A percentile compares a stretch with the other conserved stretches of the same genome.
These are phyloP conservation scores for Clonostachys byssicola DNA, from an alignment of 2,329 filamentous ascomycete species.

Conservation along the genomic window DNA sequence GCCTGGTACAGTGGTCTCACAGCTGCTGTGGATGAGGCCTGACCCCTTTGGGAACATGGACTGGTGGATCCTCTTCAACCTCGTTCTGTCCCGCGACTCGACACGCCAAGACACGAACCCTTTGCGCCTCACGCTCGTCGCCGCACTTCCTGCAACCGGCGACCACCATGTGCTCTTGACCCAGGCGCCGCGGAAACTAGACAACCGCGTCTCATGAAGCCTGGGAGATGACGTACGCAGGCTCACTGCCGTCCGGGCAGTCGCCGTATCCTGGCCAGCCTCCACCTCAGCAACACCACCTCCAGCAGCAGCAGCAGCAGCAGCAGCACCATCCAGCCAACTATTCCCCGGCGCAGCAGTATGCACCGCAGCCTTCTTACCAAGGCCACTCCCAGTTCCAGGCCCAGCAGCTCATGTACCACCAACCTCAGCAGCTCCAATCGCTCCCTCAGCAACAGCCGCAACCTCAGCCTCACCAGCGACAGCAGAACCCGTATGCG, in stretches of 20 bases:
- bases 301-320: slow-evolving; percentile 14
- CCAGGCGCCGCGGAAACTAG: too few relatives aligned
- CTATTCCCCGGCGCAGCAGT: slow-evolving; percentile 14
- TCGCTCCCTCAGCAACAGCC: slow-evolving; percentile 16
- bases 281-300: slow-evolving; percentile 12
- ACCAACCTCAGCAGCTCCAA: slow-evolving; percentile 6
- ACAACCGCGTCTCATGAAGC: slow-evolving; percentile 8
- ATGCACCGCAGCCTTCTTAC: slow-evolving; percentile 4
- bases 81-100: too few relatives aligned
- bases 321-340: slow-evolving; percentile 16
- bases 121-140: too few relatives aligned
- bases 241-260: slow-evolving; percentile 18
- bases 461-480: slow-evolving; percentile 13
- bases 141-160: too few relatives aligned
- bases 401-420: too few relatives aligned
- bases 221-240: slow-evolving; percentile 28
- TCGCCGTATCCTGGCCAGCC: slow-evolving; percentile 14
- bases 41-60: too few relatives aligned
- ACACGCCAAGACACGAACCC: too few relatives aligned
- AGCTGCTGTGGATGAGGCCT: too few relatives aligned
- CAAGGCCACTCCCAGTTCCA: neutral
- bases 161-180: too few relatives aligned
- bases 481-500: slow-evolving; percentile 7
- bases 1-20: too few relatives aligned
- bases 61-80: too few relatives aligned